Percentiles rank a stretch among this genome's conserved stretches.
Conservation (phyloP, 2,329 filamentous ascomycete genomes). For the Fusarium dlaminii region DNA sequence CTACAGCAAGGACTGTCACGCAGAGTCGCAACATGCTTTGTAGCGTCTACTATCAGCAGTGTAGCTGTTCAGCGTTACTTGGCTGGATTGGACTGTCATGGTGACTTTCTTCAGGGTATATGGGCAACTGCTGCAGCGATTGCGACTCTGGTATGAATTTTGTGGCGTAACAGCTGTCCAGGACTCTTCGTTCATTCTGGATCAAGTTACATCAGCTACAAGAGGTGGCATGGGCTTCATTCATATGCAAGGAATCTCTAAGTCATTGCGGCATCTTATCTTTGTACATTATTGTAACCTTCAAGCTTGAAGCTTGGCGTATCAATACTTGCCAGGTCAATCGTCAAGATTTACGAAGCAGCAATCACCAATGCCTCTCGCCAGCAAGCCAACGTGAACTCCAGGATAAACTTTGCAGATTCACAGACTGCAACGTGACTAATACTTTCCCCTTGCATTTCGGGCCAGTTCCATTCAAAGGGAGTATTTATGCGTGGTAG, state of each 20-base stretch:
- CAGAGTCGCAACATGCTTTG: constrained; percentile 20
- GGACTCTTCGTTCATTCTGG: too few relatives aligned
- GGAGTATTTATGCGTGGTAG: not conserved
- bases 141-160: not conserved
- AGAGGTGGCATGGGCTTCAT: too few relatives aligned
- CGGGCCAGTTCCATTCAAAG: rapidly evolving
- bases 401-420: rapidly evolving
- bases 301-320: too few relatives aligned
- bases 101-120: constrained; percentile 6
- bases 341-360: not conserved
- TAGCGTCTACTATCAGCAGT: constrained; percentile 7
- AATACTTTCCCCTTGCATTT: not conserved
- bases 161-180: rapidly evolving
- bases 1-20: not conserved
- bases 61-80: constrained; percentile 10
- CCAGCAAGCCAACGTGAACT: not conserved
- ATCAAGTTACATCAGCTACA: too few relatives aligned
- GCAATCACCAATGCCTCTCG: not conserved
- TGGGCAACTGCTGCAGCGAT: constrained; percentile 14
- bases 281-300: too few relatives aligned
- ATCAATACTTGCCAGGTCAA: too few relatives aligned
- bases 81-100: not conserved
- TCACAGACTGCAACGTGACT: not conserved
- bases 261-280: too few relatives aligned
- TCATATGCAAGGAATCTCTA: too few relatives aligned